Base-by-base conservation (phyloP, 2,329 filamentous ascomycete genomes). In the Arthroderma sp. region DNA sequence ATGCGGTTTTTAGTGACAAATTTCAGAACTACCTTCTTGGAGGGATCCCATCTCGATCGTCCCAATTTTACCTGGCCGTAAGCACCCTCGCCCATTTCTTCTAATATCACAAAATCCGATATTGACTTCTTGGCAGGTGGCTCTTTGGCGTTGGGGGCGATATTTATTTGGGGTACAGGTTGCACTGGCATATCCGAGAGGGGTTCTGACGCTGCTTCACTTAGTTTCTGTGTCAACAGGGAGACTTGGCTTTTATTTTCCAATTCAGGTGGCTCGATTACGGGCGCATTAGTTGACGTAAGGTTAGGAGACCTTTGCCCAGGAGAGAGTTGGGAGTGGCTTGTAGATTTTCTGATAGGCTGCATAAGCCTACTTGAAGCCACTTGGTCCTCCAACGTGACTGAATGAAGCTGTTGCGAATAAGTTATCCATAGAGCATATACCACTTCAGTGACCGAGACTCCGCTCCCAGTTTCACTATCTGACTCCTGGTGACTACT, bases 351-450 rank as follows among this genome's bases (percentile, higher is more conserved):
- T 31, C 39, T 71, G 11, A 75, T 69, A 29, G 79, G 78, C 36
- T 82, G 80, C 10, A 78, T 63, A 15, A 78, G 59, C 4, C 80
- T 52, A 11, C 58, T 53, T 32, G 55, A 47, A n/a, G 80, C 69
- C 15, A 74, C 69, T n/a, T 76, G 73, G 39, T 80, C 62, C 43
- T 72, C 69, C 43, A 74, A 70, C 49, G 78, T 78, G 33, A 79
- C 74, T 10, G 85, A 83, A 61, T 98, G 91, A 8, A 96, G 72
- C 57, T 95, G 86, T 50, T 88, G 77, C 11, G 89, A 96, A 61
- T 96, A 98, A 1, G 89, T 96, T 52, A 98, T 83, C 91, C 91
- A 98, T 29, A 98, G 68, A 7, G 91, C 91, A 66, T 88, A 96
- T 0, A 96, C 87, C 50, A 94, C 75, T 60, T 95, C 87, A 10